Evolutionary conservation across 2,329 filamentous ascomycete species (phyloP), one percentile per base, ranked within the genome.

Genomic region (Ophiosphaerella herpotricha): DNA sequence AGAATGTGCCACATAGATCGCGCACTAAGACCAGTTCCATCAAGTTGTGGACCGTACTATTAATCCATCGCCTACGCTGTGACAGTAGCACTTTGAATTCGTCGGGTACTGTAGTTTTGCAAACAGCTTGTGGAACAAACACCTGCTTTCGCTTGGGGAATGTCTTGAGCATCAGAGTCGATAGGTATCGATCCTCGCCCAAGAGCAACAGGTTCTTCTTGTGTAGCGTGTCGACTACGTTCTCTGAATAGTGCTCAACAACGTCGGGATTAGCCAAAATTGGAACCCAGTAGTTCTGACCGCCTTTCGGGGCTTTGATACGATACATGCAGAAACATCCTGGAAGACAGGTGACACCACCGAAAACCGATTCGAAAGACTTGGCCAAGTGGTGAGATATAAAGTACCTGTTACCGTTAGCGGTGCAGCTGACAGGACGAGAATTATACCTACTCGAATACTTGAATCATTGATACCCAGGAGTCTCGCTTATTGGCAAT

Each of bases 301-400:
- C 93, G 59, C 94, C 94, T 78, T 99, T 99, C 53, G 94, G 95
- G 26, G 94, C 90, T 78, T 99, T 99, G 84, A 99, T 97, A 68
- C 94, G 90, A 80, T 99, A 99, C 95, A 99, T 99, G 82, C 91
- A 97, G 86, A 99, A 99, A 81, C 94, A 99, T 58, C 94, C 94
- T 13, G 94, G 94, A 63, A 99, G 81, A 82, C 94, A 99, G 58
- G 94, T 99, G 54, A 99, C 94, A 88, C 94, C 94, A 77, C 94
- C 94, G 75, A 99, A 99, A 60, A 97, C 89, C 1, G 92, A 97
- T 75, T 99, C 94, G 76, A 99, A 99, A 4, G 93, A 91, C 77
- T 99, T 99, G 67, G 92, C 85, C 66, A 95, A 83, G 74, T 99
- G 95, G 74, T 99, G 94, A 2, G 94, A 97, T 76, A 99, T 94